Conservation (phyloP, 2,329 filamentous ascomycete species). For the Meredithiella fracta region DNA sequence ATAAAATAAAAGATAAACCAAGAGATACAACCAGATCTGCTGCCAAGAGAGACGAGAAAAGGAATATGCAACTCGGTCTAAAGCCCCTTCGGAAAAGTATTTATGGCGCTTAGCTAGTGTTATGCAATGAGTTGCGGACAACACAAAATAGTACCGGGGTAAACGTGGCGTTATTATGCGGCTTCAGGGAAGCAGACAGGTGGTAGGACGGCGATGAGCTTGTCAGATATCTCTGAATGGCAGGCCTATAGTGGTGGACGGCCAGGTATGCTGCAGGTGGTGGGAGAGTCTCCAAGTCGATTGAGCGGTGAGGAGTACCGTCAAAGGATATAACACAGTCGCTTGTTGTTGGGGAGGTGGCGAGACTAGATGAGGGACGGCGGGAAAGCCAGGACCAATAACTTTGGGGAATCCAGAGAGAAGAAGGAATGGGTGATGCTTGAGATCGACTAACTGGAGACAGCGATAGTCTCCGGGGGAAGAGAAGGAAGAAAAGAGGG, state of each 20-base stretch:
- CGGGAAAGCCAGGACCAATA: background rate
- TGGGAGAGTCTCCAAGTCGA: background rate
- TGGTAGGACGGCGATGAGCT: background rate
- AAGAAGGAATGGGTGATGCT: background rate
- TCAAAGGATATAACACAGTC: background rate
- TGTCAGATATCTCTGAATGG: background rate
- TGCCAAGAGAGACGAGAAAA: constrained; percentile 5
- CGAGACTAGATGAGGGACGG: background rate
- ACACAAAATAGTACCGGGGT: constrained; percentile 4
- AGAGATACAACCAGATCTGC: constrained; percentile 1
- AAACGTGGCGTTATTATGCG: constrained; percentile 13
- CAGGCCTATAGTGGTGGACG: background rate
- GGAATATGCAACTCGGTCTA: constrained; percentile 7
- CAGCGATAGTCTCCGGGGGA: background rate
- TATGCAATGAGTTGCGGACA: background rate
- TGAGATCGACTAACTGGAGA: too few relatives aligned
- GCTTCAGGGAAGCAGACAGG: constrained; percentile 5
- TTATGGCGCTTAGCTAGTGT: constrained; percentile 2
- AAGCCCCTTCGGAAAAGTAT: constrained; percentile 2
- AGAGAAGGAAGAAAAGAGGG: background rate
- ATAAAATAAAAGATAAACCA: constrained; percentile 3
- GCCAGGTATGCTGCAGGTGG: constrained; percentile 1
- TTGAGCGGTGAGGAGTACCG: background rate
- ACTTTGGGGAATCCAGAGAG: background rate
- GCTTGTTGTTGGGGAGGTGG: background rate